Base-by-base conservation (phyloP, 176 grass and related monocot species). In the Melocanna baccifera region DNA sequence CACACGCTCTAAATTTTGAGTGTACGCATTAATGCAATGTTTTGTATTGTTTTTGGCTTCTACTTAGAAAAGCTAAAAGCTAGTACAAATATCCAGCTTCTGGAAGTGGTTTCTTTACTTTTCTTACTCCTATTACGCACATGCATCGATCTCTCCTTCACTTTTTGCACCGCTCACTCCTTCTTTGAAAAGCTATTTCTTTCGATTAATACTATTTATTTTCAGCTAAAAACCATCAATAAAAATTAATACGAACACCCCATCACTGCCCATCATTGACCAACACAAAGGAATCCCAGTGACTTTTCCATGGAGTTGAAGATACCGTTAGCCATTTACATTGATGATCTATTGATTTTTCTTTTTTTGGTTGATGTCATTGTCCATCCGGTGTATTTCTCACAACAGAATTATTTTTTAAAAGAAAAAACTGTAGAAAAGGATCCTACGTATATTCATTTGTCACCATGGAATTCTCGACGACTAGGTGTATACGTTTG, bases 61-160 rank as follows among this genome's bases (percentile, higher is more conserved):
- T 36, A 36, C 0, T 36, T 36, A 36, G 34, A 5, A 36, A 36
- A 36, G 2, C 34, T 4, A 36, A 36, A 36, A 36, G 4, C 4
- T 0, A 36, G 4, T 36, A 5, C 0, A 0, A 36, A 36, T 0
- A 36, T 0, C 34, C 4, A 0, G 0, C 4, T 36, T 36, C 34
- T 36, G 0, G 0, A 36, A 36, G 0, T 4, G 4, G 4, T 0
- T 36, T 36, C 34, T 36, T 0, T 3, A 36, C 4, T 36, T 4
- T 4, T 36, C n/a, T n/a, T n/a, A n/a, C n/a, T n/a, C n/a, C n/a
- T 5, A 0, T 5, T 0, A 36, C 34, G 29, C 1, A 36, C 34
- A 36, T 4, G 4, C 34, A 36, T 0, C n/a, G n/a, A 36, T 36
- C 34, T 36, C 34, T 36, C 4, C 4, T 0, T 36, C 34, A 36